Percentiles rank a stretch among this genome's conserved stretches.
Conservation (phyloP, 2,329 filamentous ascomycete genomes). For the Paecilomyces dactylethromorphus region DNA sequence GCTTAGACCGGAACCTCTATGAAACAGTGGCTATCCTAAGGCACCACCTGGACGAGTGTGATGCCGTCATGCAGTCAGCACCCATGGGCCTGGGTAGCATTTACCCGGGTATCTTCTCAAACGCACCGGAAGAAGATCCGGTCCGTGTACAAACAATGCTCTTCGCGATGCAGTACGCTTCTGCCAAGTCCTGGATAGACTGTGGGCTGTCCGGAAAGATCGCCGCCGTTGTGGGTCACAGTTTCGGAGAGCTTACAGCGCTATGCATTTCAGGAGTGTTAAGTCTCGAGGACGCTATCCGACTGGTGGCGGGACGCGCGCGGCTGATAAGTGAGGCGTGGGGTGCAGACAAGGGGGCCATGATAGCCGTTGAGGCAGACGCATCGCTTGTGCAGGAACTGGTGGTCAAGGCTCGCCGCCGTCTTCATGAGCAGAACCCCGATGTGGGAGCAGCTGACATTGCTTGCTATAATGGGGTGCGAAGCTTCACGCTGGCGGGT, state of each 20-base stretch:
- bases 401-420: not conserved
- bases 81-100: not conserved
- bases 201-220: not conserved
- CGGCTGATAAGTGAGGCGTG: not conserved
- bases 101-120: not conserved
- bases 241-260: not conserved
- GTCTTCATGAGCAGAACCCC: not conserved
- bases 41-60: not conserved
- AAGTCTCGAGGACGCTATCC: not conserved
- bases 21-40: not conserved
- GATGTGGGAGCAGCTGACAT: not conserved
- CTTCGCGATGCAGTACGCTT: not conserved
- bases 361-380: not conserved
- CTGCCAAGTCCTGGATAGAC: not conserved
- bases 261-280: not conserved
- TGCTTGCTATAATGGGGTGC: not conserved
- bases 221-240: not conserved
- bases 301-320: not conserved
- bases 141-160: not conserved
- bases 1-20: slow-evolving; percentile 19
- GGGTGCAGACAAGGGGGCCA: not conserved
- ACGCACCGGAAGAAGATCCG: not conserved
- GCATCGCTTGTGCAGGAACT: not conserved
- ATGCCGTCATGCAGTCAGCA: not conserved
- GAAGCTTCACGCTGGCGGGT: not conserved